Evolutionary conservation across 108 stramenopile species (phyloP).

Genomic region (Nannochloropsis oceanica): DNA sequence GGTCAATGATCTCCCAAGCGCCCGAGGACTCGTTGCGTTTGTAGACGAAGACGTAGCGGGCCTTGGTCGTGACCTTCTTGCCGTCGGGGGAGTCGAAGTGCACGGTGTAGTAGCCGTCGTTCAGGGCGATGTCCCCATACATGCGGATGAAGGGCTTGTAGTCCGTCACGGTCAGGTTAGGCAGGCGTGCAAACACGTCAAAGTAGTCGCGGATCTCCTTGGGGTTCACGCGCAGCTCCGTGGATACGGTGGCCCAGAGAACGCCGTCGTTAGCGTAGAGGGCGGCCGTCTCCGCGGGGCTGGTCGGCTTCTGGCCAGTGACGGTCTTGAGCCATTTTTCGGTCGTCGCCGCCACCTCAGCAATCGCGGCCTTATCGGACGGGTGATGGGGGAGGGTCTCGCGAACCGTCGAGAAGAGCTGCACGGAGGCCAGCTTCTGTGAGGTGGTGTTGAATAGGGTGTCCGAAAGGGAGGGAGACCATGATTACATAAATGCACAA

Average conservation of each 20-base stretch:
- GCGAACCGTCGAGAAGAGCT: neutral
- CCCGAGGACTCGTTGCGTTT: neutral
- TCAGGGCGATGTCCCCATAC: neutral
- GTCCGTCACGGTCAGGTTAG: neutral
- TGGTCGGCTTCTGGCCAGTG: neutral
- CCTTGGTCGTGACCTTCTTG: neutral
- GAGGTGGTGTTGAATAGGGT: neutral
- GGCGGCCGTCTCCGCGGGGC: slow-evolving; percentile 5
- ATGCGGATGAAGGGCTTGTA: neutral
- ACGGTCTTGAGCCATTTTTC: slow-evolving; percentile 6
- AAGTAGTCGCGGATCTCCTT: slow-evolving; percentile 9
- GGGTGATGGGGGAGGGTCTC: neutral
- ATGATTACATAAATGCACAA: no score
- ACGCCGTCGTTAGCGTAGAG: slow-evolving; percentile 1
- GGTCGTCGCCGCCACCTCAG: slow-evolving; percentile 6
- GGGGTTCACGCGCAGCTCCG: slow-evolving; percentile 11
- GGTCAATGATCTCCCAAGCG: neutral
- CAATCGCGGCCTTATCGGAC: neutral
- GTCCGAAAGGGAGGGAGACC: no score
- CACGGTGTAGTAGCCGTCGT: neutral
- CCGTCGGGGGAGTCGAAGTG: neutral
- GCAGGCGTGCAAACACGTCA: neutral
- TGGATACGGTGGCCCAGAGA: slow-evolving; percentile 8
- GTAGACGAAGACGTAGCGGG: neutral
- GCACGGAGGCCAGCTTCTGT: neutral